Conservation (phyloP, 2,329 filamentous ascomycete genomes). For the Pseudogymnoascus destructans region DNA sequence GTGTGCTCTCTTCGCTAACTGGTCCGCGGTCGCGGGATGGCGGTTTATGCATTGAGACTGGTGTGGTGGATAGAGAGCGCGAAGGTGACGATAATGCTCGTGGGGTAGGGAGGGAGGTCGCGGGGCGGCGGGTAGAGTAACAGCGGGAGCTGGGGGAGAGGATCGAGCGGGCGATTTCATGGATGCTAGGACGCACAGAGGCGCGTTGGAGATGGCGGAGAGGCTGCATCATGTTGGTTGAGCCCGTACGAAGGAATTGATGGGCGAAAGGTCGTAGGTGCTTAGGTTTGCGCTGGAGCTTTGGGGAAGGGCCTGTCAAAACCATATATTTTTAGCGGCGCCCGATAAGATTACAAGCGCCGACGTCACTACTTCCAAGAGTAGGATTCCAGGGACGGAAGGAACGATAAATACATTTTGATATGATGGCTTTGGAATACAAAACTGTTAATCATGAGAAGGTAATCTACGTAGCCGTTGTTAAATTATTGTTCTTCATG, state of each 20-base stretch:
- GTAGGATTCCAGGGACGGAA: neutral
- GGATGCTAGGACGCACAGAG: neutral
- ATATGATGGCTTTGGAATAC: neutral
- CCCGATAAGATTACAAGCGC: neutral
- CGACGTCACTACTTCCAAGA: constrained; percentile 4
- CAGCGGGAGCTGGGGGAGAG: neutral
- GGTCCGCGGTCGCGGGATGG: constrained; percentile 45
- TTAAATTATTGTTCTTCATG: too few species aligned
- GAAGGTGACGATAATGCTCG: neutral
- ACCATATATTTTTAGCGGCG: constrained; percentile 2
- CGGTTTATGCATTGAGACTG: constrained; percentile 19
- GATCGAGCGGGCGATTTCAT: constrained; percentile 3
- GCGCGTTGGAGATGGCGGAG: neutral
- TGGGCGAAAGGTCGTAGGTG: neutral
- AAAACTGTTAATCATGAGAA: neutral
- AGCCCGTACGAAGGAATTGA: neutral
- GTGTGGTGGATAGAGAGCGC: constrained; percentile 3
- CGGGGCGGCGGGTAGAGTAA: neutral
- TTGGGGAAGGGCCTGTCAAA: neutral
- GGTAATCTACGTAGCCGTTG: neutral
- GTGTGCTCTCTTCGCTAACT: constrained; percentile 45
- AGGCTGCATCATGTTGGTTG: neutral
- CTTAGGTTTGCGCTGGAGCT: neutral
- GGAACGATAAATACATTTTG: neutral
- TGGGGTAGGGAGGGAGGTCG: neutral